phyloP scores from a whole-genome alignment of 306 rosid genomes.

The Castanea crenata region DNA sequence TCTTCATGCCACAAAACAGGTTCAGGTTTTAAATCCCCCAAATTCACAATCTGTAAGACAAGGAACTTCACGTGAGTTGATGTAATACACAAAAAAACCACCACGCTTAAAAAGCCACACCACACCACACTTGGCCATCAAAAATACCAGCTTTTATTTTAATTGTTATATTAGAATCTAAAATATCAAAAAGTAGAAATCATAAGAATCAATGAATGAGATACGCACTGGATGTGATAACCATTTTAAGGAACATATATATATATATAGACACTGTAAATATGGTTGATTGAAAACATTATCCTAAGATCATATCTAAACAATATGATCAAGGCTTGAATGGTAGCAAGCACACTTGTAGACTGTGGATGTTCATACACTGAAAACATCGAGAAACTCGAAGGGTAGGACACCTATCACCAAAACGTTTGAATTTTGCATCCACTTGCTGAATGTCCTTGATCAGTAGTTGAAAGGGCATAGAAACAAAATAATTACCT shows the following conservation, averaged over 20 bases:
- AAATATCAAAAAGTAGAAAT: neutral
- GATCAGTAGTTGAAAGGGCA: neutral
- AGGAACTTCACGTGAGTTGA: neutral
- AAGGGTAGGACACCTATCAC: neutral
- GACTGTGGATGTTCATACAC: neutral
- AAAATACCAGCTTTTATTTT: neutral
- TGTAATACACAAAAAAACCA: neutral
- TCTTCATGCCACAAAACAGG: constrained; percentile 95
- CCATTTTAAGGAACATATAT: too few species aligned
- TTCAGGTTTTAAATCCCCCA: constrained; percentile 70
- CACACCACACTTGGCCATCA: neutral
- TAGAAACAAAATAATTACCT: neutral
- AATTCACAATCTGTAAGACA: constrained; percentile 50
- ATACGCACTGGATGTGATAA: neutral
- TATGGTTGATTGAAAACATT: neutral
- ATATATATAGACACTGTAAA: too few species aligned
- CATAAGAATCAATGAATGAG: neutral
- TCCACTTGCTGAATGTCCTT: too few species aligned
- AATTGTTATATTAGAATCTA: neutral
- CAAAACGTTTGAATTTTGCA: neutral
- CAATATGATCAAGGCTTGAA: neutral
- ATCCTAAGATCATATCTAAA: neutral
- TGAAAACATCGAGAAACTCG: neutral
- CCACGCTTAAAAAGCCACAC: neutral
- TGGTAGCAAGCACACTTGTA: too few species aligned